phyloP scores from a whole-genome alignment of 2,329 filamentous ascomycete genomes.

The Colletotrichum somersetense region DNA sequence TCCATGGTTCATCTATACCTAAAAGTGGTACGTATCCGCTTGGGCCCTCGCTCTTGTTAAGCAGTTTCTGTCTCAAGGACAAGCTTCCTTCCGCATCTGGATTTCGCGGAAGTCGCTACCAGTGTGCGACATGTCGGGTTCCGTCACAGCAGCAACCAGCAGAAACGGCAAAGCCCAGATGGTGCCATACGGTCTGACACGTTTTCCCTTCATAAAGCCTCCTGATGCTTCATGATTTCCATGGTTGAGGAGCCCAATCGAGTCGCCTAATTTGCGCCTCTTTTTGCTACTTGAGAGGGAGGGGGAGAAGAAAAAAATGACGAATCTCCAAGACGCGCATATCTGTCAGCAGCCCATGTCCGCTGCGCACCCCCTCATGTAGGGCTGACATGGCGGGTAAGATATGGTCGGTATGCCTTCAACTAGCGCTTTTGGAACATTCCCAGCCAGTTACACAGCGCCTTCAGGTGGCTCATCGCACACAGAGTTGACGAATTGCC shows the following conservation, averaged over 20 bases:
- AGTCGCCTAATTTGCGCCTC: not conserved
- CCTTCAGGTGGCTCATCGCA: not conserved
- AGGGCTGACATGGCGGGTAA: constrained; percentile 33
- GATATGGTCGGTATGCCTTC: constrained; percentile 17
- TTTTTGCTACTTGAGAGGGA: too few relatives aligned
- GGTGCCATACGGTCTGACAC: constrained; percentile 22
- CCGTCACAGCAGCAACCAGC: too few relatives aligned
- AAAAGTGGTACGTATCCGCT: not conserved
- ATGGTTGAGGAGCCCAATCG: constrained; percentile 13
- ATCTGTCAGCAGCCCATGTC: constrained; percentile 6
- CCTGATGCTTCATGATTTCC: not conserved
- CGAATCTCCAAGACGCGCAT: too few relatives aligned
- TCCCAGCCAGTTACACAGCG: constrained; percentile 29
- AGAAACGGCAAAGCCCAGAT: not conserved
- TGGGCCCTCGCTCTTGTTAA: not conserved
- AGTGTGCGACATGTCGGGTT: constrained; percentile 8
- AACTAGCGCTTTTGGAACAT: not conserved
- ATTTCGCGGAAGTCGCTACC: not conserved
- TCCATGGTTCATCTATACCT: not conserved
- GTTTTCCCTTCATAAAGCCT: not conserved
- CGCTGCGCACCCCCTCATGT: constrained; percentile 6
- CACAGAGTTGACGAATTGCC: not conserved
- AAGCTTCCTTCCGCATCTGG: not conserved
- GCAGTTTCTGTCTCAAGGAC: not conserved
- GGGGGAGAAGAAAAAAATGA: too few relatives aligned